Evolutionary conservation across 305 asterid genomes (phyloP).

Genomic region (Rubia peregrina): DNA sequence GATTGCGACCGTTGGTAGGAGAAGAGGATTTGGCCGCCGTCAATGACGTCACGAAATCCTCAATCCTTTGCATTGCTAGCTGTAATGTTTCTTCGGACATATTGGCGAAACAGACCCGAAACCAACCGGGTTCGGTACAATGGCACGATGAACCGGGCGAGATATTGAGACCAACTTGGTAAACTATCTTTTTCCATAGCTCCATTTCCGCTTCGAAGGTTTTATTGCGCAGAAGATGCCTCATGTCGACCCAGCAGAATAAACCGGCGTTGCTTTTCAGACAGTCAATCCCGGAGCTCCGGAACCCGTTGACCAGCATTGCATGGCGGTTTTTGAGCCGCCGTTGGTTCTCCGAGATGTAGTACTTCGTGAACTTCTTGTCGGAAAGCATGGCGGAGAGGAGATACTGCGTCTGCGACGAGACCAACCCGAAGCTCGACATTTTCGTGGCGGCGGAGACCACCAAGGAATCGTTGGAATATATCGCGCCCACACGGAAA

Average conservation of each 20-base stretch:
- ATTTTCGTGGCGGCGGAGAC: slow-evolving; percentile 79
- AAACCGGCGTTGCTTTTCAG: slow-evolving; percentile 77
- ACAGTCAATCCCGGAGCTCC: slow-evolving; percentile 43
- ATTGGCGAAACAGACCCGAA: slow-evolving; percentile 79
- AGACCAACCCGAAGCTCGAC: slow-evolving; percentile 81
- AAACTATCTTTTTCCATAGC: slow-evolving; percentile 74
- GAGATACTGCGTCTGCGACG: slow-evolving; percentile 76
- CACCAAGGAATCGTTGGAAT: slow-evolving; percentile 59
- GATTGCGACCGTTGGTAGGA: background rate
- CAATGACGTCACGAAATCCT: slow-evolving; percentile 34
- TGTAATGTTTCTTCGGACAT: slow-evolving; percentile 67
- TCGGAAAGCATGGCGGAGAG: slow-evolving; percentile 76
- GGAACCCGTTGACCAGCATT: slow-evolving; percentile 48
- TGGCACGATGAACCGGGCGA: slow-evolving; percentile 95
- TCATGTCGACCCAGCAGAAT: slow-evolving; percentile 90
- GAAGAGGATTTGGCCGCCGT: slow-evolving; percentile 1
- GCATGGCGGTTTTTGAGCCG: slow-evolving; percentile 55
- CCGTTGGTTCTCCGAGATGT: slow-evolving; percentile 43
- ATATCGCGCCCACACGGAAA: slow-evolving; percentile 76
- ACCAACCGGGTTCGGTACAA: slow-evolving; percentile 84
- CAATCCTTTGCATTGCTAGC: slow-evolving; percentile 50
- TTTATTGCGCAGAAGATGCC: slow-evolving; percentile 40
- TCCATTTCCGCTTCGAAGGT: slow-evolving; percentile 67
- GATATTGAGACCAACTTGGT: slow-evolving; percentile 71
- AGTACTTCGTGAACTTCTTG: slow-evolving; percentile 42